phyloP scores from a whole-genome alignment of 352 stramenopile species.

The Elongisporangium undulatum region DNA sequence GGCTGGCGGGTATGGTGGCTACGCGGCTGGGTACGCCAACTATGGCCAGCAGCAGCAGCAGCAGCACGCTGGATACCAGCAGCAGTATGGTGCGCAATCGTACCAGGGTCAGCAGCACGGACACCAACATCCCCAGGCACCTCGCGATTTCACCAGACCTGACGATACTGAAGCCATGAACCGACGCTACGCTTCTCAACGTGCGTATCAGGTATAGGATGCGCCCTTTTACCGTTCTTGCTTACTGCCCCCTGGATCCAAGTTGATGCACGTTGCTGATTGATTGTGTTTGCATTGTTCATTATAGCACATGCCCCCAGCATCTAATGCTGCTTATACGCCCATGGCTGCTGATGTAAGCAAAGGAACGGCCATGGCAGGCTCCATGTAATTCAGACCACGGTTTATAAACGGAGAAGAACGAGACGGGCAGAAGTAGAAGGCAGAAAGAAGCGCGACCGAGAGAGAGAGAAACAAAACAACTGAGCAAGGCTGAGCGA shows the following conservation, averaged over 20 bases:
- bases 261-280: neutral
- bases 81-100: conserved; percentile 25
- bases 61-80: conserved; percentile 29
- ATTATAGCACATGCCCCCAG: conserved; percentile 62
- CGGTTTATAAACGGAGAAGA: conserved; percentile 3
- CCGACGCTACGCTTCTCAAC: conserved; percentile 69
- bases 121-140: conserved; percentile 31
- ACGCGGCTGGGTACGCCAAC: conserved; percentile 36
- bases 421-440: neutral
- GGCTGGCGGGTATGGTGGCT: conserved; percentile 21
- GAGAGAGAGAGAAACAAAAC: conserved; percentile 7
- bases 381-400: conserved; percentile 37
- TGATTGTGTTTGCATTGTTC: conserved; percentile 5
- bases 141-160: conserved; percentile 64
- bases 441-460: conserved; percentile 2
- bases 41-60: conserved; percentile 42
- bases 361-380: conserved; percentile 73
- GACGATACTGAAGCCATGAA: conserved; percentile 79
- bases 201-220: conserved; percentile 69
- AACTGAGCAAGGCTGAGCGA: neutral
- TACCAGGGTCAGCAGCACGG: conserved; percentile 14
- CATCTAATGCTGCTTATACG: conserved; percentile 52
- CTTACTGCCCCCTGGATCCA: neutral
- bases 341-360: conserved; percentile 61
- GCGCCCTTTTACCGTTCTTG: neutral